Evolutionary conservation across 495 filamentous ascomycete genomes (phyloP), one percentile per base, ranked within the genome.

Genomic region (Xylaria longipes): DNA sequence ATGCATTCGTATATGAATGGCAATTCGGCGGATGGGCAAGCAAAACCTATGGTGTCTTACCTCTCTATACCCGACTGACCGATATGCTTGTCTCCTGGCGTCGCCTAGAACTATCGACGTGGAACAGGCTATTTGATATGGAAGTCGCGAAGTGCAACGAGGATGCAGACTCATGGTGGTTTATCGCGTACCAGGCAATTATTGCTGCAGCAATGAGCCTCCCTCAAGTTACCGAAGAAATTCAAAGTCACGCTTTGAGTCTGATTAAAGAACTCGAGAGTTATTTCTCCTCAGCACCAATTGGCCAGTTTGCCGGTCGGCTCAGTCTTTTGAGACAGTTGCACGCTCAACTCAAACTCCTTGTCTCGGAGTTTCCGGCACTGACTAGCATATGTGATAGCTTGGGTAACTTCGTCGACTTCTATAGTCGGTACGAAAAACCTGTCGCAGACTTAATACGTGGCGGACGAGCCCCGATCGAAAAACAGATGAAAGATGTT

Each of bases 151-250:
- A 91, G 73, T 92, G 89, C 71, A 82, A 89, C 12, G 86, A 91
- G 39, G 90, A 93, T 75, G 94, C 95, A 12, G 89, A 88, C 71
- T 90, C 91, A 14, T 99, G 96, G 95, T 99, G 95, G 93, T 99
- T 98, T 76, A 88, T 98, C 56, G 93, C 95, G 7, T 98, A 97
- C 65, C 93, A 97, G 80, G 92, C 88, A 35, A 88, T 97, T 63
- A 85, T 99, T 74, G 92, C 90, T 5, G 90, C 89, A 43, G 91
- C 95, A 0, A 80, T 93, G 43, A 87, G 88, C 25, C 81, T 88
- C 29, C 82, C 85, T 2, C 86, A 91, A 72, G 80, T 83, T 66
- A 84, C 82, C 8, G 76, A 87, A 22, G 87, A 90, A 64, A 77
- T 97, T 70, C 80, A 84, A 35, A 78, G 81, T 5, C 91, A 97